Conservation (phyloP, 106 monocot genomes). For the Dactylorhiza incarnata region DNA sequence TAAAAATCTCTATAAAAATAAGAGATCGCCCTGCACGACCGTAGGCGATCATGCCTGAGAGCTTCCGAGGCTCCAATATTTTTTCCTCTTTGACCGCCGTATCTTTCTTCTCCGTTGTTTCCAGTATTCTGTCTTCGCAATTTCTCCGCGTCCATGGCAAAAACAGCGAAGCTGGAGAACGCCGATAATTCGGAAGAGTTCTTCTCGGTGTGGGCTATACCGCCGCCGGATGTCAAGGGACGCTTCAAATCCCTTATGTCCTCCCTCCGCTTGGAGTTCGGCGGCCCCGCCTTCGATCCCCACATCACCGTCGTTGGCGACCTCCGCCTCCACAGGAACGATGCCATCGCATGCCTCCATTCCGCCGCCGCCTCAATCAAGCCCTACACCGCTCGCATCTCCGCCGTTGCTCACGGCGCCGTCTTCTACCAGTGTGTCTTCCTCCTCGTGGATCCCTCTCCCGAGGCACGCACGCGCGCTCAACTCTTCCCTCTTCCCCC, state of each 20-base stretch:
- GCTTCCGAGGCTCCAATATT: too few species aligned
- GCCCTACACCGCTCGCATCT: constrained; percentile 51
- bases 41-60: too few species aligned
- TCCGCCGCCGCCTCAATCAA: constrained; percentile 30
- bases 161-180: background rate
- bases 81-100: too few species aligned
- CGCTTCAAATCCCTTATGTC: constrained; percentile 63
- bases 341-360: constrained; percentile 43
- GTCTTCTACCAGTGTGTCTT: constrained; percentile 97
- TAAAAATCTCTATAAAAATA: too few species aligned
- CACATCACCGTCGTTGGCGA: constrained; percentile 92
- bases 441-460: constrained; percentile 26
- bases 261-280: constrained; percentile 67
- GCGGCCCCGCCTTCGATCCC: constrained; percentile 81
- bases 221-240: constrained; percentile 39
- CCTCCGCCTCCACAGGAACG: constrained; percentile 34
- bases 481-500: background rate
- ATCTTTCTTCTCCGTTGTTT: too few species aligned
- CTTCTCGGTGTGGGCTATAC: constrained; percentile 90
- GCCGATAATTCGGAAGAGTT: constrained; percentile 12
- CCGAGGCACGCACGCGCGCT: constrained; percentile 1
- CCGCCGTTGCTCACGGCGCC: constrained; percentile 40
- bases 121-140: background rate
- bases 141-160: background rate
- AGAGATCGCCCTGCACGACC: too few species aligned